Evolutionary conservation across 2,329 filamentous ascomycete species (phyloP), one percentile per base, ranked within the genome.

Genomic region (Colletotrichum acutatum): DNA sequence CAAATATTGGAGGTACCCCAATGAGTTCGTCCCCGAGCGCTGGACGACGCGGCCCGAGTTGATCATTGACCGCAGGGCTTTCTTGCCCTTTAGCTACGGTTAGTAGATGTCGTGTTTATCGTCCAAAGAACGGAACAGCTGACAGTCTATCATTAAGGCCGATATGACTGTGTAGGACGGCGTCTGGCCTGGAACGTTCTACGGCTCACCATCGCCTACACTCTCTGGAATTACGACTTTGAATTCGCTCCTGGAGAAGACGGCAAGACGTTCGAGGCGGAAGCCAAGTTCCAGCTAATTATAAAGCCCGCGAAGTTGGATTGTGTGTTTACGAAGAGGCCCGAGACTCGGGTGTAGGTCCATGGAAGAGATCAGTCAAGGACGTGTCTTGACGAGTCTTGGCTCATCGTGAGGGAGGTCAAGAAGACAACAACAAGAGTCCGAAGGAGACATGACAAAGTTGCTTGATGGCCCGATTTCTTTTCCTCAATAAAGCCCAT

Each of bases 11-110:
- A 72, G 63, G 16, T 52, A 72, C 7, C 69, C 74, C 4, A 22
- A 74, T 42, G 66, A 61, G 9, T 78, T 77, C 34, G 75, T 77
- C 8, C 76, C 76, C 4, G 77, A 78, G 72, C 75, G 77, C n/a
- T 78, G 76, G 77, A 77, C 74, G 0, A 74, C 72, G 4, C 63
- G 73, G 1, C 75, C 75, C 1, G 77, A 78, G 0, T 49, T 78
- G 5, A 62, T 77, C 11, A 72, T 75, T 9, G 73, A 77, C n/a
- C 74, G 58, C 3, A 72, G 76, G 12, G 74, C 75, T 1, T 77
- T 72, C 9, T 42, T 66, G 9, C 68, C 66, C 0, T 74, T 75
- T 19, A 37, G 59, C 7, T 72, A 59, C 14, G 70, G 69, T 72
- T 11, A 24, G 22, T 3, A 11, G 1, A n/a, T 49, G 5, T 49